phyloP scores from a whole-genome alignment of 2,329 filamentous ascomycete species.

The Aureobasidium namibiae region DNA sequence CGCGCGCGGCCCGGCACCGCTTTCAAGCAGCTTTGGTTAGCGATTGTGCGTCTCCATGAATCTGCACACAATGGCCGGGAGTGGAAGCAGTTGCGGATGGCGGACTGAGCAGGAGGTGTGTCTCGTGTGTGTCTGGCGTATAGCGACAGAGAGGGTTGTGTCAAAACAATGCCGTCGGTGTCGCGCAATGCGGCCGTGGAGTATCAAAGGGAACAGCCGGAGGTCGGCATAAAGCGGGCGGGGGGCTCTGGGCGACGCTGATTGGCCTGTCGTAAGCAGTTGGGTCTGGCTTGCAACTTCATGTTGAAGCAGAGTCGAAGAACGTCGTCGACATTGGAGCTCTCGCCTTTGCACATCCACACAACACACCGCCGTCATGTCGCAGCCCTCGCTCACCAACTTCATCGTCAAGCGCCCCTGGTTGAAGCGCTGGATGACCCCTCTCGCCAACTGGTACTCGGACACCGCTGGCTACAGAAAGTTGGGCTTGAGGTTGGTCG shows the following conservation, averaged over 20 bases:
- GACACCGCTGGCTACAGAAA: constrained; percentile 87
- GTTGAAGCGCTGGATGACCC: constrained; percentile 70
- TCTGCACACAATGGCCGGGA: background rate
- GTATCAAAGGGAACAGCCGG: background rate
- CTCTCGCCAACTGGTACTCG: constrained; percentile 80
- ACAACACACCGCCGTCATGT: constrained; percentile 43
- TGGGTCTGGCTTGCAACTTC: background rate
- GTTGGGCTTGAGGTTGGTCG: constrained; percentile 73
- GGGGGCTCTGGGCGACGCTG: background rate
- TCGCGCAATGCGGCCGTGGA: background rate
- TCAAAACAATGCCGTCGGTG: no score
- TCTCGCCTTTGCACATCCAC: background rate
- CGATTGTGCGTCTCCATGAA: constrained; percentile 12
- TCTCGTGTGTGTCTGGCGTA: background rate
- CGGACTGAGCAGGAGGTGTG: background rate
- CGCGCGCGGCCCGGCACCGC: constrained; percentile 12
- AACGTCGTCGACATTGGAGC: background rate
- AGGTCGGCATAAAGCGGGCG: background rate
- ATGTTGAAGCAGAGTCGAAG: background rate
- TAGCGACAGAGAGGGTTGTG: no score
- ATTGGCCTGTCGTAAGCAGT: background rate
- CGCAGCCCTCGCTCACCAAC: constrained; percentile 62
- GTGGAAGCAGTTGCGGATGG: background rate
- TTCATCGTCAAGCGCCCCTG: constrained; percentile 79
- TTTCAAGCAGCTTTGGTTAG: background rate